Evolutionary conservation across 129 eudicot species (phyloP), one percentile per base, ranked within the genome.

Genomic region (Tagetes patula): DNA sequence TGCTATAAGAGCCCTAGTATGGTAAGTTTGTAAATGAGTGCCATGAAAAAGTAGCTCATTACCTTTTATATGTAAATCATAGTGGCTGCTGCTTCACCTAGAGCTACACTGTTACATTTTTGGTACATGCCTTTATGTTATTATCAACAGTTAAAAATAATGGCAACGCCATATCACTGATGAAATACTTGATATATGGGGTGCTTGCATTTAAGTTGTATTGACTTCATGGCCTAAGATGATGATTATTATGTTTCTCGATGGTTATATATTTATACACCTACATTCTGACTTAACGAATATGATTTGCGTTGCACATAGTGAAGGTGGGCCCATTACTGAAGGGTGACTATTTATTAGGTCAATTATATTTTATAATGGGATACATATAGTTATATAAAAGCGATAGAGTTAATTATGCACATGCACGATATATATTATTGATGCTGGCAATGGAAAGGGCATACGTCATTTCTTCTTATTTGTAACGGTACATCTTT

Each of bases 331-430:
- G 9, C 3, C 12, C 3, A 37, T 2, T 48, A 49, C 45, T 8
- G 20, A 70, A 70, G 60, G 40, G n/a, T 37, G 64, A 52, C 50
- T 37, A 3, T 70, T 9, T 50, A 10, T 27, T 52, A 20, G 71
- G 53, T 31, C 8, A 41, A 30, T 9, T 7, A 12, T n/a, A 42
- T 42, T 71, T 71, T 20, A 20, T 71, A 20, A 53, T 39, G 30
- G 52, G 12, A 14, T 8, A 37, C 10, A 8, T 40, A 56, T 71
- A 31, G 6, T 0, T 8, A 8, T 40, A 56, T 71, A 31, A 5
- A 0, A 8, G 39, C 9, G 54, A 30, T 40, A 56, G 54, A 54
- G 39, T 56, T 41, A 33, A 41, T 56, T 40, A 5, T 41, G 54
- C 42, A 71, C 33, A 0, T 41, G 3, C 31, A 55, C 41, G 10